A percentile compares a stretch with the other conserved stretches of the same genome.
phyloP scores from a whole-genome alignment of 345 rosid genomes.

The Populus deltoides region DNA sequence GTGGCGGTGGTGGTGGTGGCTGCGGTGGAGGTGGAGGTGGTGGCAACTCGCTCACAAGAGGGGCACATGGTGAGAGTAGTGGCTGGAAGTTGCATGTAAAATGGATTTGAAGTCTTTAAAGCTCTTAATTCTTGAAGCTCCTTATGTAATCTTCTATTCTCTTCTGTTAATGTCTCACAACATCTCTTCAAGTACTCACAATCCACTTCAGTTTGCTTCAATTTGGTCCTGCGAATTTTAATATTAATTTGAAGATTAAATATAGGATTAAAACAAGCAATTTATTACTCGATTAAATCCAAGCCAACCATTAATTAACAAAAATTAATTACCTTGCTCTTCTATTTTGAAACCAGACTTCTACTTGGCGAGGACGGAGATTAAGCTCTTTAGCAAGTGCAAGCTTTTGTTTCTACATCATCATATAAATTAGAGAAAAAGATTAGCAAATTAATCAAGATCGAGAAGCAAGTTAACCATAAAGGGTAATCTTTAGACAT shows the following conservation, averaged over 20 bases:
- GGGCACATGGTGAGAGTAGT: constrained; percentile 99
- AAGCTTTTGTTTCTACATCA: constrained; percentile 68
- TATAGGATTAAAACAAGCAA: neutral
- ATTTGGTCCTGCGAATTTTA: constrained; percentile 62
- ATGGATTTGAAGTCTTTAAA: constrained; percentile 73
- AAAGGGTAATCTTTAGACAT: neutral
- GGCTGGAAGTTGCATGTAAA: constrained; percentile 95
- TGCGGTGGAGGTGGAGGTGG: constrained; percentile 45
- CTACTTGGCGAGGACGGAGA: constrained; percentile 93
- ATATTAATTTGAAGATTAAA: neutral
- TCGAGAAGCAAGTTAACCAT: neutral
- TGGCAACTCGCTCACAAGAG: constrained; percentile 88
- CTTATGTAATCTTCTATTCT: constrained; percentile 81
- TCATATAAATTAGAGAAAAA: neutral
- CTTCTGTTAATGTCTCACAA: constrained; percentile 83
- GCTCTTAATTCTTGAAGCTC: constrained; percentile 83
- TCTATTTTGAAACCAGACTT: constrained; percentile 97
- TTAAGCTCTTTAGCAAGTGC: constrained; percentile 77
- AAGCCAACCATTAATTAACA: neutral
- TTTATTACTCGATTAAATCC: neutral
- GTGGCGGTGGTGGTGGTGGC: constrained; percentile 8
- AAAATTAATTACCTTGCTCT: constrained; percentile 70
- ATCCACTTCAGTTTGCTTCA: constrained; percentile 93
- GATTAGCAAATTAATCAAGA: neutral
- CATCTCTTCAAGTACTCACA: constrained; percentile 90